These are phyloP conservation scores for Colletotrichum higginsianum DNA, from an alignment of 2,329 filamentous ascomycete species.

Conservation along the genomic window DNA sequence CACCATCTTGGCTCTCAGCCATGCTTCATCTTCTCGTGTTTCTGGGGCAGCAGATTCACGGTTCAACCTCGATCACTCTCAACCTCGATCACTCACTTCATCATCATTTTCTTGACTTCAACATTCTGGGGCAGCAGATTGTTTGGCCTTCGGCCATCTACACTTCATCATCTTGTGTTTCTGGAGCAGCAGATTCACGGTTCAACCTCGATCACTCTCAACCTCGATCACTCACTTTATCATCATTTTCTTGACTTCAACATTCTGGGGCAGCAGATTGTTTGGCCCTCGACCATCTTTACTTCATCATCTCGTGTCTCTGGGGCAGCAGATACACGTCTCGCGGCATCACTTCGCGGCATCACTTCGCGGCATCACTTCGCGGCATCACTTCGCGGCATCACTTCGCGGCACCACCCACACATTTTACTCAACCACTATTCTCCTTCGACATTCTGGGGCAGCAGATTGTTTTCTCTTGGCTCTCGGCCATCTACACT, in stretches of 20 bases:
- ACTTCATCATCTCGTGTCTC: not conserved
- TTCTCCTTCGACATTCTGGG: too few species aligned
- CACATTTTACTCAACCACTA: too few species aligned
- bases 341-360: too few species aligned
- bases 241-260: not conserved
- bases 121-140: slow-evolving; percentile 1
- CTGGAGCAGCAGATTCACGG: not conserved
- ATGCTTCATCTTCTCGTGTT: not conserved
- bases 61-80: too few species aligned
- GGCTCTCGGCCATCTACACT: not conserved
- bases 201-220: too few species aligned
- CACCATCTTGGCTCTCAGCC: too few species aligned
- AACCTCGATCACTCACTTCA: not conserved
- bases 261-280: slow-evolving; percentile 1
- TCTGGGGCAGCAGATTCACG: not conserved
- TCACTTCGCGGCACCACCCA: too few species aligned
- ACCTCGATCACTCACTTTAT: not conserved
- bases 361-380: too few species aligned
- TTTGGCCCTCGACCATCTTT: too few species aligned
- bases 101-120: not conserved
- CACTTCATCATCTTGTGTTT: not conserved
- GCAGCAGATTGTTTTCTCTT: not conserved
- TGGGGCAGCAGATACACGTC: not conserved
- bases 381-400: too few species aligned
- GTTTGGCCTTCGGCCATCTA: too few species aligned